Conservation (phyloP, 1,284 basidiomycete species). For the Apiotrichum laibachii region DNA sequence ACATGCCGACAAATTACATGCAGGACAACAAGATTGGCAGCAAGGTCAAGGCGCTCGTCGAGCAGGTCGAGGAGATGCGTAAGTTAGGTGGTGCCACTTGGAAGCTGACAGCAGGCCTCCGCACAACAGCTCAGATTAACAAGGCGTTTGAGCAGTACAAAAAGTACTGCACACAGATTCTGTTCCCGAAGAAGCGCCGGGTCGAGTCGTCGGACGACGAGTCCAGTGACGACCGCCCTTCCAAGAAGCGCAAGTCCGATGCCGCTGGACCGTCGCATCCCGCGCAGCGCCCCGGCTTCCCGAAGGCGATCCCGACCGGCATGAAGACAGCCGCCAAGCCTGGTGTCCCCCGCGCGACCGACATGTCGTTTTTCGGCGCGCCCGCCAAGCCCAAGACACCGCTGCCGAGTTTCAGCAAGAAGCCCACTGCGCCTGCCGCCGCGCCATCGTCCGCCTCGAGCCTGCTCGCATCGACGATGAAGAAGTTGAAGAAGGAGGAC, state of each 20-base stretch:
- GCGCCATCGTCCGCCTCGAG: not conserved
- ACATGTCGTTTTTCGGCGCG: conserved; percentile 39
- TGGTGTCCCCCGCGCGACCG: conserved; percentile 4
- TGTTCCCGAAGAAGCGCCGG: conserved; percentile 19
- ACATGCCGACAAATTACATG: conserved; percentile 36
- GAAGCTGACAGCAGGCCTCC: conserved; percentile 8
- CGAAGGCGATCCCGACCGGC: too few relatives aligned
- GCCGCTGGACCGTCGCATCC: not conserved
- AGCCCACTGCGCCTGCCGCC: not conserved
- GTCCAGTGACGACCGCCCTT: not conserved
- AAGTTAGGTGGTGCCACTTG: not conserved
- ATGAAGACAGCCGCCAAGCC: not conserved
- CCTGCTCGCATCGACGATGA: conserved; percentile 13
- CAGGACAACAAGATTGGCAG: conserved; percentile 26
- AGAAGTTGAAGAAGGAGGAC: conserved; percentile 17
- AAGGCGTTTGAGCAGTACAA: conserved; percentile 25
- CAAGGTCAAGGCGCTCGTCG: conserved; percentile 14
- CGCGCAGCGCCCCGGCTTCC: too few relatives aligned
- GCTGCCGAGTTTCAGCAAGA: conserved; percentile 31
- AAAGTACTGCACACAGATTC: conserved; percentile 14
- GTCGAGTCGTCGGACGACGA: conserved; percentile 11
- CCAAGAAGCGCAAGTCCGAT: conserved; percentile 13
- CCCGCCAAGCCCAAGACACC: conserved; percentile 26
- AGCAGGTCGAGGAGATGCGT: conserved; percentile 24
- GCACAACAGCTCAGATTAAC: conserved; percentile 17